Conservation (phyloP, 2,329 filamentous ascomycete genomes). For the Curvularia eragrostidis region DNA sequence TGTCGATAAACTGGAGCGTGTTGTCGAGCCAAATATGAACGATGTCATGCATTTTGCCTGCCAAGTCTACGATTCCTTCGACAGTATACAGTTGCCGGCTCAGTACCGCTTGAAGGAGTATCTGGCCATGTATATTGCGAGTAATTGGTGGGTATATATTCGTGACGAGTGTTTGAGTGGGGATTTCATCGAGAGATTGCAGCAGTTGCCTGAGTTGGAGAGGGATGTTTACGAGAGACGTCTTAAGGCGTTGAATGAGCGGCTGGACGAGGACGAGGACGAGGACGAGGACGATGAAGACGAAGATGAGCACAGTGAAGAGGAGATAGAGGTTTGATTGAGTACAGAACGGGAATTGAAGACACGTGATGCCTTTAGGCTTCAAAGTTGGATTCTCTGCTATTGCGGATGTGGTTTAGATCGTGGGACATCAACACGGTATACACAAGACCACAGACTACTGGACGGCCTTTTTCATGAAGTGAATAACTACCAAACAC, state of each 20-base stretch:
- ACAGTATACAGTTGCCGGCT: background rate
- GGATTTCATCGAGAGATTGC: constrained; percentile 17
- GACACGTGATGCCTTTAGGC: background rate
- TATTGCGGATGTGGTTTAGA: background rate
- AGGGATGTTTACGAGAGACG: constrained; percentile 20
- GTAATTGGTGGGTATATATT: constrained; percentile 27
- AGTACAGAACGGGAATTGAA: background rate
- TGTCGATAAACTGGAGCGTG: constrained; percentile 26
- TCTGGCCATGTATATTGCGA: constrained; percentile 29
- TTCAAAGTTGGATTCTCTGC: background rate
- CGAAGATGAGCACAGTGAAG: background rate
- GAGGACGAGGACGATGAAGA: background rate
- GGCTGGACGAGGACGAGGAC: background rate
- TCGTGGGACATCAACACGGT: background rate
- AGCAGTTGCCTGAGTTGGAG: constrained; percentile 26
- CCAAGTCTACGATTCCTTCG: constrained; percentile 21
- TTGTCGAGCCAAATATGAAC: constrained; percentile 5
- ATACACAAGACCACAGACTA: background rate
- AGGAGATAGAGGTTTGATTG: background rate
- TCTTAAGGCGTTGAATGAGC: background rate
- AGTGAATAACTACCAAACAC: background rate
- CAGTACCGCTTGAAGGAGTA: constrained; percentile 20
- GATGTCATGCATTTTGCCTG: constrained; percentile 26
- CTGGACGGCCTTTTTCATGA: background rate
- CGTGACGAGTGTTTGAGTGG: constrained; percentile 13